Percentiles rank a stretch among this genome's conserved stretches.
Evolutionary conservation across 495 filamentous ascomycete species (phyloP).

Genomic region (Evansstolkia leycettana): DNA sequence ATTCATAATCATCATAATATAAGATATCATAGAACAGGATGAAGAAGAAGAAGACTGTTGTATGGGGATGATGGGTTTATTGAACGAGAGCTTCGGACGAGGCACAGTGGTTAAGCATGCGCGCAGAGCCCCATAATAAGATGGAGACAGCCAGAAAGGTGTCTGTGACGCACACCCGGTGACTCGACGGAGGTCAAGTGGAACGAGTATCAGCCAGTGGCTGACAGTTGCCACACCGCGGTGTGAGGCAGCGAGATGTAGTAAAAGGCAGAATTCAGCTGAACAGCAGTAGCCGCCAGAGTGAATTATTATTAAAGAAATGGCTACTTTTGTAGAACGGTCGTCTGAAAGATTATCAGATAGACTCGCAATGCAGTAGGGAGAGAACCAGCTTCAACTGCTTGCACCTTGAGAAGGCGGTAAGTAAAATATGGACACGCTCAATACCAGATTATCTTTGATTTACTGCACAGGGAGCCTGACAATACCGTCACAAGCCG

Average conservation of each 20-base stretch:
- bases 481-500: neutral
- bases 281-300: neutral
- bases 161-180: constrained; percentile 23
- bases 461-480: too few species aligned
- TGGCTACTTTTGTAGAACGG: too few species aligned
- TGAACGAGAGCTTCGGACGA: neutral
- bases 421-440: neutral
- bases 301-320: neutral
- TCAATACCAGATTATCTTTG: too few species aligned
- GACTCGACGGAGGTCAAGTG: constrained; percentile 13
- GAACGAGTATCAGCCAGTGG: neutral
- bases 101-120: constrained; percentile 5
- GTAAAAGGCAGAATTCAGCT: neutral
- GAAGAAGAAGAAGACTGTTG: constrained; percentile 12
- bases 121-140: too few species aligned
- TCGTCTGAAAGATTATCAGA: too few species aligned
- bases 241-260: neutral
- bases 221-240: too few species aligned
- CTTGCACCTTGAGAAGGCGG: neutral
- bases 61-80: too few species aligned
- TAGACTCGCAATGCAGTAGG: too few species aligned
- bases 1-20: neutral
- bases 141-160: constrained; percentile 1
- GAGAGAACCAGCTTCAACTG: too few species aligned
- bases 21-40: neutral